phyloP scores from a whole-genome alignment of 2,329 filamentous ascomycete genomes.

The Talaromyces amestolkiae region DNA sequence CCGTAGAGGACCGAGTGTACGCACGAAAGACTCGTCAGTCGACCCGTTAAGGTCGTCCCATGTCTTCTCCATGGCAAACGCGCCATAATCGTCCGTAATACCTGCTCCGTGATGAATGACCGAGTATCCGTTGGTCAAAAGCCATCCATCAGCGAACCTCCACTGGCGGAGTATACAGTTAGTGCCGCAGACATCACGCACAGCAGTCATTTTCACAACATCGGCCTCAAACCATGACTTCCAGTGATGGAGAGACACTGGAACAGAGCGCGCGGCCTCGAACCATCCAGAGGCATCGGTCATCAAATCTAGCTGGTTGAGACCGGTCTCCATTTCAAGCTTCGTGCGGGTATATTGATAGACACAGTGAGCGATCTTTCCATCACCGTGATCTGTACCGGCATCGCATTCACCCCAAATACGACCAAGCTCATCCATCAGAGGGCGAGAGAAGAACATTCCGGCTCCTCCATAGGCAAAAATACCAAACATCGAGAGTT shows the following conservation, averaged over 20 bases:
- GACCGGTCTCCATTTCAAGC: constrained; percentile 55
- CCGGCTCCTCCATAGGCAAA: constrained; percentile 64
- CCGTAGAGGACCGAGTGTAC: constrained; percentile 54
- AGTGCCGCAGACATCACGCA: constrained; percentile 55
- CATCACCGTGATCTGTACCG: constrained; percentile 52
- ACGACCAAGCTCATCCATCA: constrained; percentile 49
- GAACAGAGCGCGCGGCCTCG: constrained; percentile 53
- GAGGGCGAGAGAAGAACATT: constrained; percentile 56
- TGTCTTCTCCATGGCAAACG: constrained; percentile 52
- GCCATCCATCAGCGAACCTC: constrained; percentile 45
- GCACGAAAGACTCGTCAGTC: constrained; percentile 47
- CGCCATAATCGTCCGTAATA: constrained; percentile 37
- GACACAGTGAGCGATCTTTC: constrained; percentile 58
- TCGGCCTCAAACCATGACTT: constrained; percentile 57
- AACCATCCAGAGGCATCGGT: constrained; percentile 60
- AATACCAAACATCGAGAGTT: constrained; percentile 54
- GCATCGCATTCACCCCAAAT: constrained; percentile 52
- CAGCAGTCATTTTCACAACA: constrained; percentile 52
- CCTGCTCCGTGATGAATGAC: constrained; percentile 51
- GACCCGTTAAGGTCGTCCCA: constrained; percentile 50
- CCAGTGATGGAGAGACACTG: constrained; percentile 62
- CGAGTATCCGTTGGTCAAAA: constrained; percentile 61
- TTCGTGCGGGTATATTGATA: constrained; percentile 54
- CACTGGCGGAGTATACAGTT: constrained; percentile 58
- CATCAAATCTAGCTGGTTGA: constrained; percentile 59